Conservation (phyloP, 345 rosid genomes). For the Euphorbia lathyris region DNA sequence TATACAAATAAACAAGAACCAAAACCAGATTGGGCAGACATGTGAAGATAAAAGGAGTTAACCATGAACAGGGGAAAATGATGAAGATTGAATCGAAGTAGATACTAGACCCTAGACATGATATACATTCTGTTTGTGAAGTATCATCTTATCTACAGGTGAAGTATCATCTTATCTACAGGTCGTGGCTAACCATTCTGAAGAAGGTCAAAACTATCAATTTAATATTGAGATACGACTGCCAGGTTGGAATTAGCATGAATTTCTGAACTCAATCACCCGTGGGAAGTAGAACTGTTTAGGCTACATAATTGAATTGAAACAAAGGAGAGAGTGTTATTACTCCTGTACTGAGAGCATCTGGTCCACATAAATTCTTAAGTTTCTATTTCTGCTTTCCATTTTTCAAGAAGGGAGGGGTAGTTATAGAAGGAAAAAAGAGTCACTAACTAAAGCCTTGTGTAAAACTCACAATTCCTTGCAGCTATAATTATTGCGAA, state of each 20-base stretch:
- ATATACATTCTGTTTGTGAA: not conserved
- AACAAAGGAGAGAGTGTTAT: not conserved
- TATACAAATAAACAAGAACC: not conserved
- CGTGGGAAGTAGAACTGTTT: too few species aligned
- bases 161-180: not conserved
- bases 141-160: not conserved
- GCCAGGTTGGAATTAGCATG: not conserved
- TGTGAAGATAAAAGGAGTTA: not conserved
- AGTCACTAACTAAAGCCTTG: not conserved
- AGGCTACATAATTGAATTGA: not conserved
- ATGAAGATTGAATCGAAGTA: not conserved
- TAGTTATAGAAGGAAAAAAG: not conserved
- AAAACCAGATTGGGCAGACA: not conserved
- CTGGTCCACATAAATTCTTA: not conserved
- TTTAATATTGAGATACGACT: not conserved
- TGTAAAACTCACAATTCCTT: not conserved
- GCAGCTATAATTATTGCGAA: not conserved
- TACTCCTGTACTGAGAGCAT: too few species aligned
- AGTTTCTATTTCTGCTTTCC: not conserved
- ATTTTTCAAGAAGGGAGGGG: not conserved
- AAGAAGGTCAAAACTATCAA: not conserved
- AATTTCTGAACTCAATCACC: not conserved
- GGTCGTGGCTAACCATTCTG: not conserved
- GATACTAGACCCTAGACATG: not conserved
- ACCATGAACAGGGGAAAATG: not conserved